phyloP scores from a whole-genome alignment of 257 asterid genomes.

The Lycium ferocissimum region DNA sequence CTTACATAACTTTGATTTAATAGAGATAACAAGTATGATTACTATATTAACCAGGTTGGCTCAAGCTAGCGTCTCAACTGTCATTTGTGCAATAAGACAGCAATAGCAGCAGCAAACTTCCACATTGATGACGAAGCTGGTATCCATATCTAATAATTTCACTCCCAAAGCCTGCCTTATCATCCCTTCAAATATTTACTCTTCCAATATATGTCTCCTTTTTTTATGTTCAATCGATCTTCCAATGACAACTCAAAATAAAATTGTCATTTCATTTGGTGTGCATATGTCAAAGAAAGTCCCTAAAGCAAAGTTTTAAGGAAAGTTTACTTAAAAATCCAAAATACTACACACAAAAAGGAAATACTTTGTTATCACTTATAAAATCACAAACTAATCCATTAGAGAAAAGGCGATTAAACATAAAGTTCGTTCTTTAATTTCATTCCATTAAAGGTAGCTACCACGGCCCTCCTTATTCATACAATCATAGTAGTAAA shows the following conservation, averaged over 20 bases:
- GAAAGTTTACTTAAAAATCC: no score
- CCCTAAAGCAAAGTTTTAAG: neutral
- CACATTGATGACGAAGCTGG: neutral
- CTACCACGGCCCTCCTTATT: neutral
- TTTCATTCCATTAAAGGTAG: neutral
- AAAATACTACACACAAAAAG: neutral
- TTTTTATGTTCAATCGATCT: no score
- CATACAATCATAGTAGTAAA: constrained; percentile 4
- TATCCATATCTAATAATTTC: neutral
- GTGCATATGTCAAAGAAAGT: neutral
- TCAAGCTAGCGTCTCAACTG: no score
- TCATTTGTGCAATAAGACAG: no score
- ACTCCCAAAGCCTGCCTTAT: neutral
- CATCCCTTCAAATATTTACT: no score
- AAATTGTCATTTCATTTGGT: neutral
- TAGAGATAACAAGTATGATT: no score
- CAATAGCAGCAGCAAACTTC: neutral
- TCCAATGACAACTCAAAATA: neutral
- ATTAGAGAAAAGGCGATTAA: neutral
- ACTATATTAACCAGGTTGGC: no score
- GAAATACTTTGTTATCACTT: neutral
- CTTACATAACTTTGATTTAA: no score
- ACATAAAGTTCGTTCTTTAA: neutral
- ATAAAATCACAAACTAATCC: neutral
- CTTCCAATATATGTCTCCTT: no score